Percentiles rank a stretch among this genome's conserved stretches.
Conservation (phyloP, 345 rosid species). For the rapeseed (Brassica napus) region DNA sequence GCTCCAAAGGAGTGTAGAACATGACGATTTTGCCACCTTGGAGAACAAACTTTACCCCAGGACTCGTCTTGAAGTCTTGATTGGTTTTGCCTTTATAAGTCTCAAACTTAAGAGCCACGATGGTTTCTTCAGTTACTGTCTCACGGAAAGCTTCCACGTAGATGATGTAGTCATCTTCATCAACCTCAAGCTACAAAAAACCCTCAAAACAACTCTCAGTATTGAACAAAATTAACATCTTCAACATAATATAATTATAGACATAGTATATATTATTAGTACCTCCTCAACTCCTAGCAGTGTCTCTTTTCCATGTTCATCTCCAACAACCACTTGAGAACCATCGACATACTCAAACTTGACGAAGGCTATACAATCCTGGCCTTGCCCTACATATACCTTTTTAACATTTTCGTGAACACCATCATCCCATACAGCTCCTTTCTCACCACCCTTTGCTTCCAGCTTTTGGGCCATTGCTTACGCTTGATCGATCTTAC, state of each 20-base stretch:
- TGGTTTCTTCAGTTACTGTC: not conserved
- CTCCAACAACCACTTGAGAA: slow-evolving; percentile 8
- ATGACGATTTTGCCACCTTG: slow-evolving; percentile 35
- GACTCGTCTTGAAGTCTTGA: not conserved
- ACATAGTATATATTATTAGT: not conserved
- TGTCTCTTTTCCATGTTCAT: slow-evolving; percentile 16
- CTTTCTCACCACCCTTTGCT: slow-evolving; percentile 6
- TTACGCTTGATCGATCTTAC: not conserved
- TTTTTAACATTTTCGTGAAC: slow-evolving; percentile 18
- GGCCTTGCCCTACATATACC: slow-evolving; percentile 13
- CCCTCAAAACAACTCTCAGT: not conserved
- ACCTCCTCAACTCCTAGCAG: slow-evolving; percentile 9
- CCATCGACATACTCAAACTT: slow-evolving; percentile 29
- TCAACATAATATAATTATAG: not conserved
- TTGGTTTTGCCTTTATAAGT: slow-evolving; percentile 27
- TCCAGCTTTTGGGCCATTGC: slow-evolving; percentile 15
- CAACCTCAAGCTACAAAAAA: slow-evolving; percentile 29
- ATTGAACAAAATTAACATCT: not conserved
- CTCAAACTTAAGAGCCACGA: slow-evolving; percentile 17
- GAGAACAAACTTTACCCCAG: slow-evolving; percentile 24
- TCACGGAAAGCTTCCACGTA: slow-evolving; percentile 27
- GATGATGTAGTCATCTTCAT: slow-evolving; percentile 31
- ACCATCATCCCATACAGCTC: slow-evolving; percentile 36
- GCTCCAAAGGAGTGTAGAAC: slow-evolving; percentile 30
- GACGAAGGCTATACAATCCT: slow-evolving; percentile 22